Evolutionary conservation across 306 rosid species (phyloP).

Genomic region (Begonia loranthoides): DNA sequence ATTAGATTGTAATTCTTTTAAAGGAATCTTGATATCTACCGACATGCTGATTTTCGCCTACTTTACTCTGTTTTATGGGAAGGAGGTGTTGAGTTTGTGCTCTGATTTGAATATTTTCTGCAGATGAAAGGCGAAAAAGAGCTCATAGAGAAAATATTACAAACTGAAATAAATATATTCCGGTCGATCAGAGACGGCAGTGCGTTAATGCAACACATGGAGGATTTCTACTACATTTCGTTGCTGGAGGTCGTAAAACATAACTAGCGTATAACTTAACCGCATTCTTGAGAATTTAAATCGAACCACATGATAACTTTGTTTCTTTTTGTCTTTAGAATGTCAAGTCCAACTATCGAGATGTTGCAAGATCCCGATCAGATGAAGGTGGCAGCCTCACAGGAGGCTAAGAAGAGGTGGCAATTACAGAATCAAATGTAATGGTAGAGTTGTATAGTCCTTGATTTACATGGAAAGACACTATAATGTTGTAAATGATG

Average conservation of each 20-base stretch:
- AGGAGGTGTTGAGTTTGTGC: background rate
- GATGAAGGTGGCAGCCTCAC: constrained; percentile 19
- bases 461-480: too few species aligned
- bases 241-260: constrained; percentile 55
- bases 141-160: constrained; percentile 65
- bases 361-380: constrained; percentile 23
- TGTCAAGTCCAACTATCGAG: constrained; percentile 70
- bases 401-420: constrained; percentile 15
- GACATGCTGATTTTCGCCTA: too few species aligned
- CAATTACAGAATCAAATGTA: background rate
- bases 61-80: too few species aligned
- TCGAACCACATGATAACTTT: background rate
- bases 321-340: constrained; percentile 23
- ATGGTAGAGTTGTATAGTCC: too few species aligned
- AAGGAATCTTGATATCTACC: too few species aligned
- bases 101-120: constrained; percentile 4
- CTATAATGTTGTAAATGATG: too few species aligned
- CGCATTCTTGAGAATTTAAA: background rate
- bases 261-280: too few species aligned
- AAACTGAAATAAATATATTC: constrained; percentile 85
- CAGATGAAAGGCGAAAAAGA: constrained; percentile 98
- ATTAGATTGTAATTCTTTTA: too few species aligned
- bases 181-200: constrained; percentile 91
- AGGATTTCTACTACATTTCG: constrained; percentile 86
- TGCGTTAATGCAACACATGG: constrained; percentile 97